phyloP scores from a whole-genome alignment of 169 alveolate species.

The Besnoitia besnoiti region DNA sequence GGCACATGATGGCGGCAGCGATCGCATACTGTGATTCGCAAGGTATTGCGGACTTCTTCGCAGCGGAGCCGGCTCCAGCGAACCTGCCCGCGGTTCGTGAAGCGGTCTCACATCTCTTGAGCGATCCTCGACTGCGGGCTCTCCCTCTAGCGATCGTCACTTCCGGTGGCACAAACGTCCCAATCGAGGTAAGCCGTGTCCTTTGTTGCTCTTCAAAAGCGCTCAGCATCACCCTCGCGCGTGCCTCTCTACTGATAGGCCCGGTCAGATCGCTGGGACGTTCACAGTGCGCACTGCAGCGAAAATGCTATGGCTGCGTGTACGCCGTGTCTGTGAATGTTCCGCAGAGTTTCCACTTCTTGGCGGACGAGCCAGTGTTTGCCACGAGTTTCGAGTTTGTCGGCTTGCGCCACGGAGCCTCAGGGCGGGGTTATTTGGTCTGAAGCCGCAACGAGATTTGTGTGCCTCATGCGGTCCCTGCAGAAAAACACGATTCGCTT shows the following conservation, averaged over 20 bases:
- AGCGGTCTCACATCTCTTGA: constrained; percentile 2
- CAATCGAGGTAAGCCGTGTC: constrained; percentile 38
- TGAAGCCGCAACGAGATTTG: too few relatives aligned
- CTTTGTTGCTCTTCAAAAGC: too few relatives aligned
- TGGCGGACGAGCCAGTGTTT: neutral
- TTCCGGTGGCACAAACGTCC: constrained; percentile 66
- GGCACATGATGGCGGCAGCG: too few relatives aligned
- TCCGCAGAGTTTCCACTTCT: too few relatives aligned
- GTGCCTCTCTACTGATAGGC: too few relatives aligned
- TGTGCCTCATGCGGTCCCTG: neutral
- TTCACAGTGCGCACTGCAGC: too few relatives aligned
- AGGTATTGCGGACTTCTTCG: neutral
- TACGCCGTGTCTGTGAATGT: too few relatives aligned
- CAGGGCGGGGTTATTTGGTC: neutral
- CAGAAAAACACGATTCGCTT: constrained; percentile 58
- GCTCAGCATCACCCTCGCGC: too few relatives aligned
- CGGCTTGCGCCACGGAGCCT: neutral
- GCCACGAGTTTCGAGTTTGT: neutral
- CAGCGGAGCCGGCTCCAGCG: neutral
- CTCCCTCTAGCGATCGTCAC: constrained; percentile 49
- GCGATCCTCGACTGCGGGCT: neutral
- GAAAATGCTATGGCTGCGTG: too few relatives aligned
- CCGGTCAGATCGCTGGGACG: too few relatives aligned
- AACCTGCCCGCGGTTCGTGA: neutral
- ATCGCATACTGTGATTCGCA: too few relatives aligned